These are phyloP conservation scores for Diaporthe ampelina DNA, from an alignment of 2,329 filamentous ascomycete genomes.

Conservation along the genomic window DNA sequence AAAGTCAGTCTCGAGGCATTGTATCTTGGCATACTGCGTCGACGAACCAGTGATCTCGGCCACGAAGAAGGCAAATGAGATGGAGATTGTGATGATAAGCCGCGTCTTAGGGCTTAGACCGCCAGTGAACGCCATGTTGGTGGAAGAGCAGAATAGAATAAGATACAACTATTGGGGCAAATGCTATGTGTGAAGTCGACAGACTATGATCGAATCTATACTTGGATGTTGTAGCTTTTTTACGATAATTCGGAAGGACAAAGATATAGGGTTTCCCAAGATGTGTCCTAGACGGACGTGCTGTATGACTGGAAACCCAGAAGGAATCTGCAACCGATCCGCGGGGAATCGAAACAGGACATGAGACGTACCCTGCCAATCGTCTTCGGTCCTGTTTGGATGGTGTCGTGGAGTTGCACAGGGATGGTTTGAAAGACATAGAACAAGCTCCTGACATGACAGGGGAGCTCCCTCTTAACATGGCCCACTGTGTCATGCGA, in stretches of 20 bases:
- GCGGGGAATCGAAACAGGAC: conserved; percentile 14
- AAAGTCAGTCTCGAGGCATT: neutral
- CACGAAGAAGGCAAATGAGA: conserved; percentile 66
- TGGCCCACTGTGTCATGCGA: conserved; percentile 12
- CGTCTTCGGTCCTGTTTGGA: neutral
- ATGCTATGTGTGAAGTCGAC: neutral
- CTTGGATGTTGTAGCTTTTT: neutral
- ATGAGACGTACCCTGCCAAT: conserved; percentile 25
- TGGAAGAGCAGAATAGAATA: neutral
- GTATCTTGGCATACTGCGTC: neutral
- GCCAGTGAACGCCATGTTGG: conserved; percentile 51
- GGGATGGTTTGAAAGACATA: neutral
- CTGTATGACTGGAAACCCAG: conserved; percentile 7
- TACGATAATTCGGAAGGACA: neutral
- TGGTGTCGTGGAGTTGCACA: conserved; percentile 17
- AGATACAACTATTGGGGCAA: neutral
- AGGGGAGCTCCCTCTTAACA: conserved; percentile 14
- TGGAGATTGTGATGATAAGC: conserved; percentile 61
- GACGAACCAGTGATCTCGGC: conserved; percentile 63
- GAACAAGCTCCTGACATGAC: neutral
- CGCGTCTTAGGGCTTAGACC: conserved; percentile 59
- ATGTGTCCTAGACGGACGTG: neutral
- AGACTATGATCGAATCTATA: neutral
- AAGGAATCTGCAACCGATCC: conserved; percentile 25
- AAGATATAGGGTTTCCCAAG: neutral